Percentiles rank a stretch among this genome's conserved stretches.
These are phyloP conservation scores for Backusella parvicylindrica DNA, from an alignment of 192 early-diverging fungal genomes.

Conservation along the genomic window DNA sequence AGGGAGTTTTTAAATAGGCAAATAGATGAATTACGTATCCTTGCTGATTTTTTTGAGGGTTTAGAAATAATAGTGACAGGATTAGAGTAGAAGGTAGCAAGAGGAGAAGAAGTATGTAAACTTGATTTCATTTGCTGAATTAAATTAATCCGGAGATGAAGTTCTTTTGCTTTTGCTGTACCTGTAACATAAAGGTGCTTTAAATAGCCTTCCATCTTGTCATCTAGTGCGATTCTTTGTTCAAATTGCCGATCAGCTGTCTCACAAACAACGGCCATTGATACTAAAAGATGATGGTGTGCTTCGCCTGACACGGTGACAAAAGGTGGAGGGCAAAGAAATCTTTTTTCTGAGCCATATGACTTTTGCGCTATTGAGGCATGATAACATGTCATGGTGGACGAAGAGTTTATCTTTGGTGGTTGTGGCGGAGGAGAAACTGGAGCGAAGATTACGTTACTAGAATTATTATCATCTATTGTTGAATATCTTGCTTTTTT, in stretches of 20 bases:
- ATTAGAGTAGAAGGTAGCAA: constrained; percentile 63
- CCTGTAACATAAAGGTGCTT: constrained; percentile 76
- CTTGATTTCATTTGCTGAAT: constrained; percentile 25
- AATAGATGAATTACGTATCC: constrained; percentile 69
- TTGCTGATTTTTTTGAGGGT: constrained; percentile 88
- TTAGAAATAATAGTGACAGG: constrained; percentile 89
- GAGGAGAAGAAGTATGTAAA: constrained; percentile 36
- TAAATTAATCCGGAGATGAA: constrained; percentile 64
- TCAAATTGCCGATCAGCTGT: constrained; percentile 35
- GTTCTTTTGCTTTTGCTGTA: constrained; percentile 76
- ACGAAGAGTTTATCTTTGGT: constrained; percentile 32
- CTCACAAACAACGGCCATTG: constrained; percentile 34
- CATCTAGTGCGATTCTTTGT: constrained; percentile 47
- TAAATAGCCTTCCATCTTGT: constrained; percentile 56
- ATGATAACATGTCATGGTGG: constrained; percentile 77
- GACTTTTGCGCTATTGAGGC: constrained; percentile 89
- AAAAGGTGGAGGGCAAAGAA: constrained; percentile 73
- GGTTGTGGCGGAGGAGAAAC: constrained; percentile 6
- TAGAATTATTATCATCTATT: background rate
- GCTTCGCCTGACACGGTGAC: constrained; percentile 48
- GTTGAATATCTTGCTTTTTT: background rate
- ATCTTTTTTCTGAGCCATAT: constrained; percentile 90
- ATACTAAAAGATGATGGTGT: constrained; percentile 24
- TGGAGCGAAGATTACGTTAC: background rate
- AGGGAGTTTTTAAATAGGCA: constrained; percentile 73